Base-by-base conservation (phyloP, 202 grass and related monocot genomes). In the Brachypodium distachyon region DNA sequence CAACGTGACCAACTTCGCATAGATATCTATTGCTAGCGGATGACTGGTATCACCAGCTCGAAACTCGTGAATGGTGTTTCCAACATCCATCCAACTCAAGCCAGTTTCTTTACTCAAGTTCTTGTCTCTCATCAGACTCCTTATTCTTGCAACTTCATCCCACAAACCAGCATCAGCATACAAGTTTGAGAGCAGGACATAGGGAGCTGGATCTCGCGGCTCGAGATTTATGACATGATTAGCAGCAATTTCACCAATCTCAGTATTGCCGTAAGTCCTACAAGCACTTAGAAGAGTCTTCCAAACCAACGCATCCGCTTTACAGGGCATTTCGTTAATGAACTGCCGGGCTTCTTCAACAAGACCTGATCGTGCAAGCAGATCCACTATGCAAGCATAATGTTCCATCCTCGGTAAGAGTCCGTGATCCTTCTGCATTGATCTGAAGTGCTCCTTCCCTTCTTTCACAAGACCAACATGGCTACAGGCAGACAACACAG, bases 121-220 rank as follows among this genome's bases (percentile, higher is more conserved):
- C 59, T 61, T 85, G 40, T 88, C 82, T 79, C 86, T 90, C 94
- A 97, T 97, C 48, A 52, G 7, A 69, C 71, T 69, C 76, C 91
- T 93, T 72, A 93, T 78, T 56, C 68, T 79, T 26, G 86, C 91
- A 28, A 94, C 94, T 64, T 83, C 78, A 48, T 97, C 88, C 88
- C 91, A 97, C 78, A 87, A 79, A 16, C 88, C 88, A 67, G 84
- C 94, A 64, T 91, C 87, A 2, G 94, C 91, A 60, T 92, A 97
- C 83, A 97, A 79, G 66, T 97, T 97, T 1, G 94, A 97, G 10
- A 97, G 88, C 61, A 97, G 88, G 22, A 97, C 94, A 86, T 93
- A 85, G 66, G 94, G 86, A 25, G 86, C 88, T 49, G 88, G 85
- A 82, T 97, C 91, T 72, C 71, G 74, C 17, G 91, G 91, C 77